Evolutionary conservation across 257 asterid genomes (phyloP).

Genomic region (Forsythia viridissima): DNA sequence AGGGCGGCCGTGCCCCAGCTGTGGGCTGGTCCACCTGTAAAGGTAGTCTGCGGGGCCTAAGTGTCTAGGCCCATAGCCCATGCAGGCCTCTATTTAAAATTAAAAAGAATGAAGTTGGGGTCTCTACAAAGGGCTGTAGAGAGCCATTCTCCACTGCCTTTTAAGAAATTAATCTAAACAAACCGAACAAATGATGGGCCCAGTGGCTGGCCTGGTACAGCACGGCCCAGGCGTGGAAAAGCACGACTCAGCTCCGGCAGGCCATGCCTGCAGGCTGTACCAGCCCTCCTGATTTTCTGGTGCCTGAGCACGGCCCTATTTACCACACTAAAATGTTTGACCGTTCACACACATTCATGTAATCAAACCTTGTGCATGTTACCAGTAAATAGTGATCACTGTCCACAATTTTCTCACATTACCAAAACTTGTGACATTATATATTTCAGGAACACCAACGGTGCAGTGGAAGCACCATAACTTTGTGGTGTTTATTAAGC

Average conservation of each 20-base stretch:
- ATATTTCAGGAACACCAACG: slow-evolving; percentile 38
- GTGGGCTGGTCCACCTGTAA: neutral
- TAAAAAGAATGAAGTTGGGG: neutral
- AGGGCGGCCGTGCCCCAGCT: neutral
- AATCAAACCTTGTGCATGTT: neutral
- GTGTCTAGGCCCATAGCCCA: neutral
- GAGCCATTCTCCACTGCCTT: neutral
- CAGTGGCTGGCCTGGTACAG: neutral
- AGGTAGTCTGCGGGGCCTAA: neutral
- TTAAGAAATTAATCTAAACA: neutral
- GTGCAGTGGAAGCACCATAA: slow-evolving; percentile 11
- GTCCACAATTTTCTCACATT: neutral
- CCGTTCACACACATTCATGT: neutral
- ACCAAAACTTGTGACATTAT: neutral
- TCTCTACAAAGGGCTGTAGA: neutral
- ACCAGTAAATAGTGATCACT: neutral
- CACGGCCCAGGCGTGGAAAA: neutral
- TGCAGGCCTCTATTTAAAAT: neutral
- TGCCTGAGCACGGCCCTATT: neutral
- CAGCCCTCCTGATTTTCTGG: neutral
- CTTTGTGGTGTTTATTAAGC: slow-evolving; percentile 10
- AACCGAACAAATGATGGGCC: neutral
- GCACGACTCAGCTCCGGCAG: neutral
- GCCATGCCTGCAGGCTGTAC: neutral
- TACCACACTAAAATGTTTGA: neutral